Percentiles rank a stretch among this genome's conserved stretches.
These are phyloP conservation scores for Candida pini DNA, from an alignment of 805 yeast species.

Conservation along the genomic window DNA sequence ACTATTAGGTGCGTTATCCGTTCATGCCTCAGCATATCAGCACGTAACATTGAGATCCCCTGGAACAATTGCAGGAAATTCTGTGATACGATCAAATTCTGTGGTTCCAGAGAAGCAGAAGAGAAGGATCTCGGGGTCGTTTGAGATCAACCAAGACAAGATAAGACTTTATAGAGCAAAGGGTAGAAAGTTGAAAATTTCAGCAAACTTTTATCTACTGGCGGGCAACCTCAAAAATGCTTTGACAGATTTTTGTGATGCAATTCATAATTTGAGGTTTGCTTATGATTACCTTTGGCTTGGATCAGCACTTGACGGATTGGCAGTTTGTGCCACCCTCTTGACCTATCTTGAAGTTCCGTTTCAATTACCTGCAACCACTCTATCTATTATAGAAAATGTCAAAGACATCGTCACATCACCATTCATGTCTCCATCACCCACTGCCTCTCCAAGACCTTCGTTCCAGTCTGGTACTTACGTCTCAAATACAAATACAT, in stretches of 20 bases:
- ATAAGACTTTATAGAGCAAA: conserved; percentile 38
- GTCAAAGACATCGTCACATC: conserved; percentile 20
- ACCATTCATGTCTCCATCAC: conserved; percentile 19
- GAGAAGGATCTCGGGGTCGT: conserved; percentile 24
- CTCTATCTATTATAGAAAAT: conserved; percentile 19
- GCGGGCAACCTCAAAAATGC: conserved; percentile 79
- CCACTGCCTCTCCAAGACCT: conserved; percentile 42
- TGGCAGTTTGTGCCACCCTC: conserved; percentile 60
- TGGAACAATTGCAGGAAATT: conserved; percentile 35
- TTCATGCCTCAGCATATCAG: conserved; percentile 65
- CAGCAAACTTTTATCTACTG: conserved; percentile 71
- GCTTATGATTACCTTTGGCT: conserved; percentile 81
- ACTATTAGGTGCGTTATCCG: conserved; percentile 59
- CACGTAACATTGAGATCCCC: conserved; percentile 84
- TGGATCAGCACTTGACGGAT: conserved; percentile 80
- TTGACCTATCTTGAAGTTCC: conserved; percentile 52
- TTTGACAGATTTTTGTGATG: conserved; percentile 65
- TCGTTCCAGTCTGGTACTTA: conserved; percentile 31
- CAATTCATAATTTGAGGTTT: conserved; percentile 51
- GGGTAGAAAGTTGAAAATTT: conserved; percentile 70
- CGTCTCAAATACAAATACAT: conserved; percentile 9
- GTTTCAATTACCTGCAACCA: conserved; percentile 39
- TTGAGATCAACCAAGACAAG: conserved; percentile 30
- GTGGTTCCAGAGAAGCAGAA: conserved; percentile 17
- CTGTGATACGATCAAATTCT: conserved; percentile 5